Evolutionary conservation across 2,329 filamentous ascomycete species (phyloP), one percentile per base, ranked within the genome.

Genomic region (Colletotrichum liaoningense): DNA sequence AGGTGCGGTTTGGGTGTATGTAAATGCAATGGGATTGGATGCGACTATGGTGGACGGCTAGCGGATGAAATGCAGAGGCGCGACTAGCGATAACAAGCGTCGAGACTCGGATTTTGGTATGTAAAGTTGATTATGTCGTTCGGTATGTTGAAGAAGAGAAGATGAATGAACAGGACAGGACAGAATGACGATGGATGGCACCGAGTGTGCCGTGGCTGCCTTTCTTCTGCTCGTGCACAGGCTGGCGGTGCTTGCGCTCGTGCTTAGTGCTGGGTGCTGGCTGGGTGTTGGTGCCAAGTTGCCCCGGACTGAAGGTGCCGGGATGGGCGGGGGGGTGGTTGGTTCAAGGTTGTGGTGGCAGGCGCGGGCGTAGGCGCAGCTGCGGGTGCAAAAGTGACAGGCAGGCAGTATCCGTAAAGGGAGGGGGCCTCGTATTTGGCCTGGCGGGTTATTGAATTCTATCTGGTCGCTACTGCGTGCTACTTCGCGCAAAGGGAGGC

Each of bases 231-330:
- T 55, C n/a, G 52, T 46, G 69, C 38, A 30, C 46, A 35, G 66
- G 64, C 38, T 57, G 42, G 42, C 16, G 42, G 42, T 49, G 42
- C 42, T 49, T 49, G 42, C 19, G 42, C 42, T 49, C 16, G 42
- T 49, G 19, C 42, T 49, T 19, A 16, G 38, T 49, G 9, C 16
- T 19, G 26, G 60, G 60, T 33, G 52, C 42, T 26, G 4, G 52
- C 42, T 26, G 12, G 59, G 69, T 46, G 49, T 52, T 33, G 52
- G 28, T 64, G 67, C 70, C 67, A 57, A 73, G 70, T 60, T 70
- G 33, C 63, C 70, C 70, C 70, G 70, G 70, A 73, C 73, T 68
- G 72, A 59, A 30, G 64, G 69, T 65, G 76, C 76, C 52, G 76
- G 76, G 66, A 71, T 74, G 22, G 72, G 75, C 35, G 75, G 76